Evolutionary conservation across 1,284 basidiomycete genomes (phyloP).

Genomic region (Melampsora larici-populina): DNA sequence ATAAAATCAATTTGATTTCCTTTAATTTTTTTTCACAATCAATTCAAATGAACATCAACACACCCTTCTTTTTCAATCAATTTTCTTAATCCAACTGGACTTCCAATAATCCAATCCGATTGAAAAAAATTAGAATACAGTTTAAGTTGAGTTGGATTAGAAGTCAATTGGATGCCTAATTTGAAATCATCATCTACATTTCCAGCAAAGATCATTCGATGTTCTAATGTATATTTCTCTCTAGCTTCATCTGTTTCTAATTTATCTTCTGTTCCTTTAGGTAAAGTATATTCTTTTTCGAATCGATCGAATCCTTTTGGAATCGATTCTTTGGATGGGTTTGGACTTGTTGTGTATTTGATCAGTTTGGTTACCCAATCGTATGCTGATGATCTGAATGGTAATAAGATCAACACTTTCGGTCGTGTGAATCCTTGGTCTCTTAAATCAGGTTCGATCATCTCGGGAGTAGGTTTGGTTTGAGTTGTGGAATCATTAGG

Average conservation of each 20-base stretch:
- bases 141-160: slow-evolving; percentile 69
- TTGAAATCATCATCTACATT: slow-evolving; percentile 96
- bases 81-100: slow-evolving; percentile 84
- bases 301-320: slow-evolving; percentile 85
- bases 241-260: slow-evolving; percentile 57
- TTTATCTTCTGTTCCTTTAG: slow-evolving; percentile 75
- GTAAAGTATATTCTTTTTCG: slow-evolving; percentile 74
- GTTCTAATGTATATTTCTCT: slow-evolving; percentile 53
- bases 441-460: slow-evolving; percentile 63
- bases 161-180: slow-evolving; percentile 84
- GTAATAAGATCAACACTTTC: slow-evolving; percentile 83
- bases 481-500: slow-evolving; percentile 43
- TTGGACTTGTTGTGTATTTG: slow-evolving; percentile 62
- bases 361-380: slow-evolving; percentile 65
- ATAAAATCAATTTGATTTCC: too few relatives aligned
- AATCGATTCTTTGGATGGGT: slow-evolving; percentile 65
- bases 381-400: slow-evolving; percentile 83
- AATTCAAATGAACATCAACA: not conserved
- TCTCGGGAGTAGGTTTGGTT: slow-evolving; percentile 54
- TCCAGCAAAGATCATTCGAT: slow-evolving; percentile 90
- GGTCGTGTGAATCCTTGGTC: slow-evolving; percentile 98
- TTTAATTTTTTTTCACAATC: too few relatives aligned
- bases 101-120: slow-evolving; percentile 86
- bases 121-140: slow-evolving; percentile 84
- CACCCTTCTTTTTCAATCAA: slow-evolving; percentile 79